A percentile compares a stretch with the other conserved stretches of the same genome.
Evolutionary conservation across 2,329 filamentous ascomycete genomes (phyloP).

Genomic region (Ophiocordyceps camponoti-saundersi): DNA sequence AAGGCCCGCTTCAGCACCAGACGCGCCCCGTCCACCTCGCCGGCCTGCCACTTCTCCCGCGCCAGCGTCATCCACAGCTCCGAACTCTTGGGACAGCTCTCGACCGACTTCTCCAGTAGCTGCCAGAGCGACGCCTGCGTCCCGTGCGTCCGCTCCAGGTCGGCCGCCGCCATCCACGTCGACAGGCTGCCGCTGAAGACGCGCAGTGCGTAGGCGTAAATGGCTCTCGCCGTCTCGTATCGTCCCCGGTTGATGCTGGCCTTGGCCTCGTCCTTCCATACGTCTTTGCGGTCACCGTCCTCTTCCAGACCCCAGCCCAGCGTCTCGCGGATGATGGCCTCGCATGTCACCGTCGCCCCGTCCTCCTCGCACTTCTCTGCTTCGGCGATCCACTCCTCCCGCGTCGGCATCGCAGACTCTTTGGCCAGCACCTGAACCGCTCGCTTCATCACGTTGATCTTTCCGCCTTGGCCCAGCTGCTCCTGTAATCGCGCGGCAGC

Average conservation of each 20-base stretch:
- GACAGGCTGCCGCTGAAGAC: slow-evolving; percentile 80
- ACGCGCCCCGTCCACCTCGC: slow-evolving; percentile 74
- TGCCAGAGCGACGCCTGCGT: slow-evolving; percentile 68
- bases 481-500: slow-evolving; percentile 84
- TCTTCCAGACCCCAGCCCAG: slow-evolving; percentile 87
- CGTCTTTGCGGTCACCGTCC: slow-evolving; percentile 88
- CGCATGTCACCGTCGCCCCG: slow-evolving; percentile 71
- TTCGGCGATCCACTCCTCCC: slow-evolving; percentile 92
- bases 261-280: slow-evolving; percentile 89
- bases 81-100: slow-evolving; percentile 81
- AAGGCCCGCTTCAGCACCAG: slow-evolving; percentile 78
- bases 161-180: slow-evolving; percentile 79
- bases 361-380: slow-evolving; percentile 92
- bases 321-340: slow-evolving; percentile 80
- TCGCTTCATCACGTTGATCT: slow-evolving; percentile 87
- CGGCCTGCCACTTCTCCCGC: slow-evolving; percentile 82
- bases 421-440: slow-evolving; percentile 76
- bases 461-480: slow-evolving; percentile 60
- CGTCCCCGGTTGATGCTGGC: slow-evolving; percentile 62
- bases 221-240: slow-evolving; percentile 83
- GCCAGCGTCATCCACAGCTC: slow-evolving; percentile 92
- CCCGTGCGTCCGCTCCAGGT: slow-evolving; percentile 81
- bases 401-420: slow-evolving; percentile 89
- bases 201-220: slow-evolving; percentile 79
- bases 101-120: slow-evolving; percentile 81